phyloP scores from a whole-genome alignment of 2,329 filamentous ascomycete species.

The Cryphonectria nitschkei region DNA sequence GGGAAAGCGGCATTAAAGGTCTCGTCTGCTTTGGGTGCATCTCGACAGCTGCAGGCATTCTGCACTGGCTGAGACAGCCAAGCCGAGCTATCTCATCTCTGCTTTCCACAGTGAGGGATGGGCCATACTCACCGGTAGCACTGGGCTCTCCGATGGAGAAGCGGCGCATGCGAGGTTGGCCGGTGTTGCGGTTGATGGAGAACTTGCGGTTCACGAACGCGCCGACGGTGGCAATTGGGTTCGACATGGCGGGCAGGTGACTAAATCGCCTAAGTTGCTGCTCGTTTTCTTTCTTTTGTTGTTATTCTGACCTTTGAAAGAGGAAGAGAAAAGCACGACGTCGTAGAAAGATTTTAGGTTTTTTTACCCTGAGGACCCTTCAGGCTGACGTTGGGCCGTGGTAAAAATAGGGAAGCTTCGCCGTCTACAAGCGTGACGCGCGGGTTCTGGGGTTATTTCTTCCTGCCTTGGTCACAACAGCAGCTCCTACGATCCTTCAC shows the following conservation, averaged over 20 bases:
- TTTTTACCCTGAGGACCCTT: not conserved
- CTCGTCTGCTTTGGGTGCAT: not conserved
- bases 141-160: slow-evolving; percentile 64
- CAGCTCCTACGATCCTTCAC: slow-evolving; percentile 7
- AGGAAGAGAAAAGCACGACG: not conserved
- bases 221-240: slow-evolving; percentile 44
- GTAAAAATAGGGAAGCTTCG: not conserved
- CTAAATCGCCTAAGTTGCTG: not conserved
- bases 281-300: not conserved
- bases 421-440: not conserved
- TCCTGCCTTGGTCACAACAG: slow-evolving; percentile 1
- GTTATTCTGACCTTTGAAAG: not conserved
- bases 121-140: slow-evolving; percentile 53
- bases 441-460: slow-evolving; percentile 8
- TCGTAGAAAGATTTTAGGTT: not conserved
- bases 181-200: slow-evolving; percentile 69
- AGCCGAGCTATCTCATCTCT: slow-evolving; percentile 19
- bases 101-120: not conserved
- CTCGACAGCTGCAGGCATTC: slow-evolving; percentile 8
- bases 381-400: not conserved
- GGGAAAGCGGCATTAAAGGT: no score
- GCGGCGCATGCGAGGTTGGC: slow-evolving; percentile 61
- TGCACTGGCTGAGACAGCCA: slow-evolving; percentile 27
- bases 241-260: slow-evolving; percentile 24
- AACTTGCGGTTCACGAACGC: slow-evolving; percentile 58